Base-by-base conservation (phyloP, 2,329 filamentous ascomycete genomes). In the Arthroderma sp. region DNA sequence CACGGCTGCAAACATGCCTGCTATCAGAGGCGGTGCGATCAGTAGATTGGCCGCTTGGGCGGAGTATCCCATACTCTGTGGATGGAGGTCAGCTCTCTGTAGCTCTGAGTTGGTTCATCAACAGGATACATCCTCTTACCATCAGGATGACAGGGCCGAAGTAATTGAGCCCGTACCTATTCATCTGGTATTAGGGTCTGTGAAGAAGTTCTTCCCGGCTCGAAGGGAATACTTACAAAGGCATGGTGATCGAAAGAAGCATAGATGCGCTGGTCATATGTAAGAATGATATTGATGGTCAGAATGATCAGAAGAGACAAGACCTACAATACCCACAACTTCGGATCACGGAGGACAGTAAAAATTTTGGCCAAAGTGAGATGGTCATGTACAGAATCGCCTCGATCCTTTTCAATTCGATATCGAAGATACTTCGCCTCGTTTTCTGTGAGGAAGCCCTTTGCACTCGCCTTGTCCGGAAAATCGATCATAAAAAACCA, bases 401-500 rank as follows among this genome's bases (percentile, higher is more conserved):
- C 71, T 38, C 78, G 73, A 55, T 81, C 78, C 11, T 62, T 61
- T 33, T 77, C 61, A 52, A 82, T 76, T 8, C 61, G 54, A 8
- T 52, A 50, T 29, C 59, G 55, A 45, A 61, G 58, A 29, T 62
- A 52, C 11, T 58, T 57, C 6, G 62, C 55, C 57, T 82, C 77
- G 4, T 63, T 61, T 6, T 62, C 53, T 29, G 60, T 64, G 9
- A 81, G 67, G 60, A 81, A 81, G 4, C 57, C 61, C 39, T 54
- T 63, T 4, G 58, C 58, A 40, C 71, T 66, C 47, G 68, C 66
- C 5, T 71, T 71, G 57, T 81, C 77, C 15, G 78, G 78, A 56
- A 81, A 82, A 56, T 80, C 76, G 47, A 80, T 73, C 7, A 82
- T 70, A 8, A 78, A 61, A 65, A 76, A 72, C 63, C 74, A 80